Conservation (phyloP, 208 protist genomes). For the Zelonia costaricensis region DNA sequence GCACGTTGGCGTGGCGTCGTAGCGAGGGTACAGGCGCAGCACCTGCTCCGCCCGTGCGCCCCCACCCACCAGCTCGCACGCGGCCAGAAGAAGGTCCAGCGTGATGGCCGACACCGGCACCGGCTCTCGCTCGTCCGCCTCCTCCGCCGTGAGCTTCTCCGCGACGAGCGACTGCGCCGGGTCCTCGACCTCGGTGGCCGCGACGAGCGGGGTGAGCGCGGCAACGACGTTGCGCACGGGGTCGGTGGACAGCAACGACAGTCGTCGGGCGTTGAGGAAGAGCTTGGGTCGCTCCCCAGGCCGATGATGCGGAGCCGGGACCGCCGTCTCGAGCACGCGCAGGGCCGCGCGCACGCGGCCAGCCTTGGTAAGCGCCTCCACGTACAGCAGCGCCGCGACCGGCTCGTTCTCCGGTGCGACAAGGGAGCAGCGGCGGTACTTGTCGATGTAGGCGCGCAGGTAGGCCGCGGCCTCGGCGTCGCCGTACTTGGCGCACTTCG, state of each 20-base stretch:
- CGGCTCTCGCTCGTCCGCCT: slow-evolving; percentile 11
- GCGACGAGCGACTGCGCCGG: slow-evolving; percentile 9
- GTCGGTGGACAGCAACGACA: slow-evolving; percentile 57
- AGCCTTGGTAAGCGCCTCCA: slow-evolving; percentile 44
- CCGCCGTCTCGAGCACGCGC: slow-evolving; percentile 47
- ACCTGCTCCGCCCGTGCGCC: slow-evolving; percentile 40
- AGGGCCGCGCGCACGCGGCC: slow-evolving; percentile 48
- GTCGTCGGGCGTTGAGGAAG: slow-evolving; percentile 43
- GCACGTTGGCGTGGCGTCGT: slow-evolving; percentile 26
- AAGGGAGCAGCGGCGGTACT: slow-evolving; percentile 24
- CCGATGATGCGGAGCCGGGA: slow-evolving; percentile 30
- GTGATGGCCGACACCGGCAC: slow-evolving; percentile 43
- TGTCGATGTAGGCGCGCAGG: slow-evolving; percentile 41
- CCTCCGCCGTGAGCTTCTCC: slow-evolving; percentile 23
- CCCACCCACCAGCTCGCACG: slow-evolving; percentile 45
- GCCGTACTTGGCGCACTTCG: slow-evolving; percentile 72
- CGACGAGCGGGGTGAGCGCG: slow-evolving; percentile 24
- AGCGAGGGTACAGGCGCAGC: slow-evolving; percentile 37
- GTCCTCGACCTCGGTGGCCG: slow-evolving; percentile 17
- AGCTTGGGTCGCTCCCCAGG: slow-evolving; percentile 59
- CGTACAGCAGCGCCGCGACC: slow-evolving; percentile 45
- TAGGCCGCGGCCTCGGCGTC: slow-evolving; percentile 49
- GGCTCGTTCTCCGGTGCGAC: slow-evolving; percentile 40
- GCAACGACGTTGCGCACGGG: slow-evolving; percentile 56
- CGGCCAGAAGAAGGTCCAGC: slow-evolving; percentile 72